Conservation (phyloP, 1,139 yeast genomes). For the Debaryomycetaceae sp. region DNA sequence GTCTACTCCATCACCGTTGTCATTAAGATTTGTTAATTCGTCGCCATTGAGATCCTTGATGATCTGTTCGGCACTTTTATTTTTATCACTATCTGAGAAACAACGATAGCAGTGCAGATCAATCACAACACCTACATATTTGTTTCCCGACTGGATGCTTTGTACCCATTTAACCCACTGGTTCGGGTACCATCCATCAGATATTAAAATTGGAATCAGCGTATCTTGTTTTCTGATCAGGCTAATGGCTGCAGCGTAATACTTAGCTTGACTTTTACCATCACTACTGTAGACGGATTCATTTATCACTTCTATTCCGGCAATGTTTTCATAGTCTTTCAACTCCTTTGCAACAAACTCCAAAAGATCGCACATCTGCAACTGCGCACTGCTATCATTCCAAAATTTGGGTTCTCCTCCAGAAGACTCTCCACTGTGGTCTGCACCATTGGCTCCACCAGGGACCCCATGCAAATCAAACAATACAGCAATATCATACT, state of each 20-base stretch:
- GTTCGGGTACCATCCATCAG: constrained; percentile 93
- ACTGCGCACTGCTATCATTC: constrained; percentile 43
- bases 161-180: constrained; percentile 74
- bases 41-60: constrained; percentile 54
- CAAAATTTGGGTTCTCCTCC: constrained; percentile 61
- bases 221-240: constrained; percentile 56
- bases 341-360: constrained; percentile 64
- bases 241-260: constrained; percentile 65
- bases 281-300: constrained; percentile 65
- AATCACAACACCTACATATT: constrained; percentile 59
- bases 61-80: constrained; percentile 61
- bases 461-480: constrained; percentile 90
- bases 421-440: constrained; percentile 73
- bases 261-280: constrained; percentile 51
- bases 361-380: constrained; percentile 48
- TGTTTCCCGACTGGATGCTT: constrained; percentile 33
- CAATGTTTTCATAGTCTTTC: constrained; percentile 57
- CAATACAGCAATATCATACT: constrained; percentile 63
- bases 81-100: constrained; percentile 71
- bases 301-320: constrained; percentile 81
- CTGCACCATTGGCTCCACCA: constrained; percentile 83
- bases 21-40: constrained; percentile 49
- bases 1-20: constrained; percentile 55
- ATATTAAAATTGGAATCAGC: constrained; percentile 68
- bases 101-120: constrained; percentile 89